phyloP scores from a whole-genome alignment of 1,284 basidiomycete species.

The Fomitopsis betulina region DNA sequence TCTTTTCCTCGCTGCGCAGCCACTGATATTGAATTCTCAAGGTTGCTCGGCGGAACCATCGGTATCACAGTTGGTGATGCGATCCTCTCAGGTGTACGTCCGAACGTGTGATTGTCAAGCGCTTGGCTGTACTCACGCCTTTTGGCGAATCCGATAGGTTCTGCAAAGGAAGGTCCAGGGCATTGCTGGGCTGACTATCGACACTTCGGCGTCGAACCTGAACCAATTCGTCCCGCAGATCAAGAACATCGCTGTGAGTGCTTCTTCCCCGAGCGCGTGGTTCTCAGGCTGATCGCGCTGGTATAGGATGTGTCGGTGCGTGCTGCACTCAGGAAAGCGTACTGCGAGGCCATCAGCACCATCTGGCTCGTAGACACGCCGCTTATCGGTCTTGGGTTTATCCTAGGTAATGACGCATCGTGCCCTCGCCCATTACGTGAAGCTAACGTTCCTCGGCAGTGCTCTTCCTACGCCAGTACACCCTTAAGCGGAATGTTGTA shows the following conservation, averaged over 20 bases:
- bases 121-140: background rate
- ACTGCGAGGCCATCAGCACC: slow-evolving; percentile 59
- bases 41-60: slow-evolving; percentile 74
- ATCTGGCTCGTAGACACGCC: slow-evolving; percentile 75
- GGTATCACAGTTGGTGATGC: slow-evolving; percentile 72
- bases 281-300: background rate
- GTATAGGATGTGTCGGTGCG: slow-evolving; percentile 44
- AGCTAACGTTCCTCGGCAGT: slow-evolving; percentile 17
- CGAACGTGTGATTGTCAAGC: background rate
- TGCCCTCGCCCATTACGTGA: background rate
- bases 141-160: slow-evolving; percentile 28
- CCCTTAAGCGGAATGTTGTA: slow-evolving; percentile 54
- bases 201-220: slow-evolving; percentile 51
- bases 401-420: slow-evolving; percentile 43
- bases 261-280: background rate
- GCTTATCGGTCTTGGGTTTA: slow-evolving; percentile 48
- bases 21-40: slow-evolving; percentile 17
- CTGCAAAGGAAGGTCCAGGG: slow-evolving; percentile 43
- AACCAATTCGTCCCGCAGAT: slow-evolving; percentile 51
- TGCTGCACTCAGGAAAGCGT: slow-evolving; percentile 60
- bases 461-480: slow-evolving; percentile 57
- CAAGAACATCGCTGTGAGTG: slow-evolving; percentile 49
- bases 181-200: slow-evolving; percentile 44
- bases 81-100: slow-evolving; percentile 55
- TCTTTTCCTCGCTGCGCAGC: background rate